Percentiles rank a stretch among this genome's conserved stretches.
phyloP scores from a whole-genome alignment of 1,284 basidiomycete species.

The Peniophora sp. region DNA sequence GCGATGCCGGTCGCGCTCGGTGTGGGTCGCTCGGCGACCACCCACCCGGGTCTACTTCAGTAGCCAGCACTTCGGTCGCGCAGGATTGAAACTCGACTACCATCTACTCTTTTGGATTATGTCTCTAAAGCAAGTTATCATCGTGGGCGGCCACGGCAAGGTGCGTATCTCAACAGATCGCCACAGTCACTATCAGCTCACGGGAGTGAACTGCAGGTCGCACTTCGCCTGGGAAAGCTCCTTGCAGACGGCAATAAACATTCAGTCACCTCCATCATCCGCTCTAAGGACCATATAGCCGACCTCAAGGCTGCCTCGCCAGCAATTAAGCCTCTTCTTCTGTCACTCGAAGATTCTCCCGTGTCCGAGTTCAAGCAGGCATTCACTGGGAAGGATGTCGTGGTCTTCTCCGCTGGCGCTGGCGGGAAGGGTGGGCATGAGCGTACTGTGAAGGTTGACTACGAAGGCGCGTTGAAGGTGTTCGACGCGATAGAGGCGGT shows the following conservation, averaged over 20 bases:
- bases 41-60: too few relatives aligned
- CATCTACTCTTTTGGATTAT: too few relatives aligned
- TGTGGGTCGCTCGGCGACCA: too few relatives aligned
- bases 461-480: conserved; percentile 64
- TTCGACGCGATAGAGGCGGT: conserved; percentile 63
- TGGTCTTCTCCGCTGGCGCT: conserved; percentile 65
- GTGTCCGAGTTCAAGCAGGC: conserved; percentile 38
- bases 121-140: conserved; percentile 22
- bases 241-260: conserved; percentile 30
- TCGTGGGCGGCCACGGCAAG: conserved; percentile 48
- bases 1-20: too few relatives aligned
- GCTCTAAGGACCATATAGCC: conserved; percentile 34
- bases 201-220: conserved; percentile 27
- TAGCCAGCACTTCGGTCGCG: too few relatives aligned
- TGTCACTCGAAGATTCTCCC: conserved; percentile 53
- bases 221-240: conserved; percentile 44
- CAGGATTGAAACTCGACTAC: too few relatives aligned
- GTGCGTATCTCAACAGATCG: conserved; percentile 16
- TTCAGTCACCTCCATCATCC: conserved; percentile 50
- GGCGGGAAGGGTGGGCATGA: conserved; percentile 61
- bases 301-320: conserved; percentile 36
- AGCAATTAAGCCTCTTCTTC: conserved; percentile 41
- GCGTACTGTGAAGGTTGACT: conserved; percentile 61
- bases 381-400: conserved; percentile 43
- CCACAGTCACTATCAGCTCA: too few relatives aligned